Base-by-base conservation (phyloP, 2,329 filamentous ascomycete species). In the Fusarium heterosporum region DNA sequence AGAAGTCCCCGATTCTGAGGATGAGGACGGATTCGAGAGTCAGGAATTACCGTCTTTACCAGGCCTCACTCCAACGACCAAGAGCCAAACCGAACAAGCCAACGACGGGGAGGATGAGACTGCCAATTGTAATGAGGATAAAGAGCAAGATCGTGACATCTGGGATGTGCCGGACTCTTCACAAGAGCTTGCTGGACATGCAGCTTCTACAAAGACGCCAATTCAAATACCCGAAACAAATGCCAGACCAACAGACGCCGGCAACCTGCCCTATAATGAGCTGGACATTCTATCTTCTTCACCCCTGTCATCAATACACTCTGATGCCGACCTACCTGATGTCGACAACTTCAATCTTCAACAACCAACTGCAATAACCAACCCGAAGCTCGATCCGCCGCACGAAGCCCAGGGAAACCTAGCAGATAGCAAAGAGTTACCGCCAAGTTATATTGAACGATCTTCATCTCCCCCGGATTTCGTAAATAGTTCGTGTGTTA, bases 1-100 rank as follows among this genome's bases (percentile, higher is more conserved):
- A 71, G 81, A 83, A 72, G 78, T 84, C 67, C 82, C 83, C 57
- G 82, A 84, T 73, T 84, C 82, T 63, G 82, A 84, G 70, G 82
- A 83, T 57, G 82, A 84, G 46, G 77, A 76, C 66, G 79, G 72
- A 53, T 80, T 80, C 62, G 81, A 83, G 57, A 78, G 74, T 59
- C 74, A 79, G 57, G 69, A 75, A 41, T 40, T 66, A 40, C 61
- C 60, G 16, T 49, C 55, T 12, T 38, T 60, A 19, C 26, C 55
- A 28, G 36, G 51, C n/a, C 50, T 39, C 22, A 39, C 28, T 19
- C 40, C 52, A 34, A 46, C 49, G n/a, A 42, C 42, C 13, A 55
- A 63, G 40, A 64, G 25, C 32, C 39, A 39, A 22, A 28, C 26
- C 43, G 50, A 40, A 25, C 14, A 42, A 34, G 32, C n/a, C 5